phyloP scores from a whole-genome alignment of 331 rosid species.

The Dryas integrifolia region DNA sequence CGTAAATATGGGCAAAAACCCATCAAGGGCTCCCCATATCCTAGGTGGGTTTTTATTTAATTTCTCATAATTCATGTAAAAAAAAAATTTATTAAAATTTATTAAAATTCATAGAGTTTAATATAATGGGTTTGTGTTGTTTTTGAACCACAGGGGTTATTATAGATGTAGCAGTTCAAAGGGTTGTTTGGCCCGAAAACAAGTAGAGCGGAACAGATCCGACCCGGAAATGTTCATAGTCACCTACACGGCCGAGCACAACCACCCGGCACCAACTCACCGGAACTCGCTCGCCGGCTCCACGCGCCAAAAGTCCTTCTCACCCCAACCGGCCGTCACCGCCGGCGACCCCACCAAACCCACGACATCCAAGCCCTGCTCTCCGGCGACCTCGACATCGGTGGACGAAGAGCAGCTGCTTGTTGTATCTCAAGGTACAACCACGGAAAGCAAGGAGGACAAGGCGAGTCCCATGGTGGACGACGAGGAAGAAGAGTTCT shows the following conservation, averaged over 20 bases:
- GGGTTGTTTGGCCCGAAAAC: conserved; percentile 92
- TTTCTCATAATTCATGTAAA: not conserved
- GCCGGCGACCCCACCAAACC: conserved; percentile 33
- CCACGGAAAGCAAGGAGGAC: conserved; percentile 48
- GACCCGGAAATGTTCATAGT: conserved; percentile 89
- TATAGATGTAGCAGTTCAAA: conserved; percentile 95
- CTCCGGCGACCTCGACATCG: conserved; percentile 49
- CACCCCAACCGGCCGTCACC: conserved; percentile 16
- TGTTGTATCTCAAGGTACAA: conserved; percentile 32
- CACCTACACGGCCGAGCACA: conserved; percentile 90
- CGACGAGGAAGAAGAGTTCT: conserved; percentile 60
- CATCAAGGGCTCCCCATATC: conserved; percentile 96
- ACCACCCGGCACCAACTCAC: conserved; percentile 92
- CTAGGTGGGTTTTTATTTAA: conserved; percentile 49
- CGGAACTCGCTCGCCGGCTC: conserved; percentile 97
- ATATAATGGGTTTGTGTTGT: not conserved
- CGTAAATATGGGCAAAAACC: conserved; percentile 98
- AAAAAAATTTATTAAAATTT: too few species aligned
- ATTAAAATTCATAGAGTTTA: too few species aligned
- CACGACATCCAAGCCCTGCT: conserved; percentile 22
- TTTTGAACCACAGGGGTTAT: conserved; percentile 59
- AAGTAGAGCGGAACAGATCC: conserved; percentile 85
- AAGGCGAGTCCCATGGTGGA: conserved; percentile 47
- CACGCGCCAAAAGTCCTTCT: conserved; percentile 71
- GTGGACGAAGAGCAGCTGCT: conserved; percentile 42